phyloP scores from a whole-genome alignment of 2,329 filamentous ascomycete species.

The Trichophyton schoenleinii region DNA sequence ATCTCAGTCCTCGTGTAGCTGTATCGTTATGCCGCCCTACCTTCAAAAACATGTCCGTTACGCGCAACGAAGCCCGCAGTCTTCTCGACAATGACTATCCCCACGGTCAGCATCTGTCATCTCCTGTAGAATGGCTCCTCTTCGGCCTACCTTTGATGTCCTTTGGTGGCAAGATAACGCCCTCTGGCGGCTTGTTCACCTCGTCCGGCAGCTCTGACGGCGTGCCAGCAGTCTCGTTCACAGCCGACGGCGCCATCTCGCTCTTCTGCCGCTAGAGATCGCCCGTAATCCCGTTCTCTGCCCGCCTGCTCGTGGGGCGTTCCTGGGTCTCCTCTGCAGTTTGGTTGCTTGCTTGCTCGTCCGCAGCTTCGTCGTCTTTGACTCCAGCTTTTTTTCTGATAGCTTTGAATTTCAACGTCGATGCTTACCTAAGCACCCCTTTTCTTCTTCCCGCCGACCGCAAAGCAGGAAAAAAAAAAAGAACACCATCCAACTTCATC shows the following conservation, averaged over 20 bases:
- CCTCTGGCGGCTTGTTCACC: constrained; percentile 63
- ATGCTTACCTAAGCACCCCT: neutral
- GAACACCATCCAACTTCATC: neutral
- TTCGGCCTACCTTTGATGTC: constrained; percentile 55
- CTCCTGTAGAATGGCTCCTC: neutral
- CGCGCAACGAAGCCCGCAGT: constrained; percentile 81
- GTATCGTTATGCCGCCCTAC: constrained; percentile 20
- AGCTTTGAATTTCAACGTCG: neutral
- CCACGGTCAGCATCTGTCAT: constrained; percentile 17
- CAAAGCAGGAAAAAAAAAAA: neutral
- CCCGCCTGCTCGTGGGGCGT: neutral
- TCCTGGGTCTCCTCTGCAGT: neutral
- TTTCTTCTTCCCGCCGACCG: neutral
- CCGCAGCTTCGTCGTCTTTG: neutral
- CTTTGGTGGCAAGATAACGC: constrained; percentile 72
- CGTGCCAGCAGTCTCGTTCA: constrained; percentile 25
- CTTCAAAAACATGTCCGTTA: constrained; percentile 55
- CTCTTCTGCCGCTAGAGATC: neutral
- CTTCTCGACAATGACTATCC: constrained; percentile 64
- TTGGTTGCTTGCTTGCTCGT: neutral
- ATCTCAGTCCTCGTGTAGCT: neutral
- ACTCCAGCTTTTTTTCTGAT: neutral
- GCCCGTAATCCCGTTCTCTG: too few relatives aligned
- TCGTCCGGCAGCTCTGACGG: constrained; percentile 38
- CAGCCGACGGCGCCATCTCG: constrained; percentile 29